Evolutionary conservation across 164 flowering plant species (phyloP), one percentile per base, ranked within the genome.

Genomic region (Liriodendron chinense): DNA sequence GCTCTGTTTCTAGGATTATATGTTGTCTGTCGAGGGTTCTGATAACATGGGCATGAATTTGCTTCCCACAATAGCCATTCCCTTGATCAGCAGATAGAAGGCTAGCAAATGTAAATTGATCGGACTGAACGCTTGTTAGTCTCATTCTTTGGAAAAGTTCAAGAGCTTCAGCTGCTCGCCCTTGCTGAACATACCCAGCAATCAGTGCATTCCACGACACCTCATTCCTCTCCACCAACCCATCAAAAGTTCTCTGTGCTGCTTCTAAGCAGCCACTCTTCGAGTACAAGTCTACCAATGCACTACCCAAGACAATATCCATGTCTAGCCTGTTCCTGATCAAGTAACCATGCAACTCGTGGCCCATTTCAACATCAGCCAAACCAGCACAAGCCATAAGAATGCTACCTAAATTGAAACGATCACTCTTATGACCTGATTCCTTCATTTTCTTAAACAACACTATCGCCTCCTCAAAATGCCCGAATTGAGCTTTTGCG

Each of bases 151-250:
- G 66, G 67, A 48, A 69, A 8, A 68, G 67, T 2, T 75, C 57
- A 62, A 69, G 72, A 9, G 77, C 77, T 75, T 75, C 77, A 49
- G 69, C 57, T 6, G 13, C 72, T 69, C 28, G 47, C 26, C 72
- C 77, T 21, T 56, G 67, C 28, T 57, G 77, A 34, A 75, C 72
- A 69, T 24, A 75, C n/a, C 77, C 77, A 1, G 67, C 67, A 57
- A 75, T 57, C 26, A 68, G 47, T 56, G 72, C 65, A 75, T 75
- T 75, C 77, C 77, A 75, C 4, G 77, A 75, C n/a, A 75, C 77
- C 18, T 65, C 72, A 21, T 75, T 75, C 57, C 67, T 57, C 43
- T 57, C 48, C 28, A 4, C 53, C 23, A 75, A 34, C 57, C 66
- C 21, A 22, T 75, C 57, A 43, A 75, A 75, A 68, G 49, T 53